Base-by-base conservation (phyloP, 345 rosid genomes). In the Pugionium dolabratum region DNA sequence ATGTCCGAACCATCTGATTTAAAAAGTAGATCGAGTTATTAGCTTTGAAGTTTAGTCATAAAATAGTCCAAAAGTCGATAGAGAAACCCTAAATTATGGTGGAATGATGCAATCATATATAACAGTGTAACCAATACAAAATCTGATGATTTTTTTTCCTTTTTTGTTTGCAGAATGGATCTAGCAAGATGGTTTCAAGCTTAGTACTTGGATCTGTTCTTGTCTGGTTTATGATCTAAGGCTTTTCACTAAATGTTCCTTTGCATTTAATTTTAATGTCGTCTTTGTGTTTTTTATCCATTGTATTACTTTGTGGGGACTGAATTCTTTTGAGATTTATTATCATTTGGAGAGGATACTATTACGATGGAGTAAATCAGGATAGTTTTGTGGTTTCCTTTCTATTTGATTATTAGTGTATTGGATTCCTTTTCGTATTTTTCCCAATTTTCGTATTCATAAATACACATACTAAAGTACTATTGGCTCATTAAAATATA, bases 191-290 rank as follows among this genome's bases (percentile, higher is more conserved):
- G 8, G 70, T 68, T 6, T 74, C 73, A 6, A 74, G 78, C 59
- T 74, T 74, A 27, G 65, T 68, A 11, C 18, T 74, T 62, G 78
- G 78, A 74, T 74, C 78, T 35, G 73, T 74, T 55, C 64, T 74
- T 2, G 73, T 62, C 1, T 67, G 74, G 73, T 74, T 74, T 7
- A 74, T 74, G 69, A 61, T 74, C 64, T 74, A 62, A 67, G 59
- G 0, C 18, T 33, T 34, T 40, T 5, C n/a, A 4, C 5, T 34
- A 2, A n/a, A 2, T 40, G 10, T 50, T 67, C 42, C 1, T 41
- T 41, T 55, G 54, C 54, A 48, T 55, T 74, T 67, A 18, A 48
- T 68, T 68, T 9, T 60, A 47, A 54, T 67, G 58, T 61, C 25
- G 60, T 59, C 43, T 31, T 54, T 67, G 58, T 74, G 48, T 67